These are phyloP conservation scores for Monilinia vaccinii-corymbosi DNA, from an alignment of 2,329 filamentous ascomycete species.

Conservation along the genomic window DNA sequence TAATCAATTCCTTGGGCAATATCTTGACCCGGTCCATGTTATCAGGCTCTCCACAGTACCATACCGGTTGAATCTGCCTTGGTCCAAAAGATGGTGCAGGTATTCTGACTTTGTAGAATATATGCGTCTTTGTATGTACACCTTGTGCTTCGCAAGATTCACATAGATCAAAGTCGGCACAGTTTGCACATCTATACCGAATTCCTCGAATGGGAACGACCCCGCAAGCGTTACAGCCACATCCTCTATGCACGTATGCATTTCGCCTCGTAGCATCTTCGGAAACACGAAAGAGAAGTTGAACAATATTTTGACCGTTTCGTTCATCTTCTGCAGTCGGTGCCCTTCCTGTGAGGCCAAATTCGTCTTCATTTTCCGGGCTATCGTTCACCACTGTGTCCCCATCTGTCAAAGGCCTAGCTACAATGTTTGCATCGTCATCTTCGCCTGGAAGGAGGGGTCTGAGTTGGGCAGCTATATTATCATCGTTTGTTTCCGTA, in stretches of 20 bases:
- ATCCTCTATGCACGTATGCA: constrained; percentile 85
- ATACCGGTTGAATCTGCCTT: constrained; percentile 70
- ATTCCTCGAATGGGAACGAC: constrained; percentile 84
- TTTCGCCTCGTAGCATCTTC: constrained; percentile 85
- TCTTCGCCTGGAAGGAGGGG: constrained; percentile 19
- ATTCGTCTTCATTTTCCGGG: constrained; percentile 20
- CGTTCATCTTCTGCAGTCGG: constrained; percentile 27
- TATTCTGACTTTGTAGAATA: constrained; percentile 93
- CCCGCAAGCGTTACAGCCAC: constrained; percentile 84
- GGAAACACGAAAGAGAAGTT: constrained; percentile 81
- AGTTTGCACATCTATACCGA: constrained; percentile 91
- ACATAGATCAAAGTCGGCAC: constrained; percentile 91
- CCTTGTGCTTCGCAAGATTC: constrained; percentile 79
- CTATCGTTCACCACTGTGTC: constrained; percentile 28
- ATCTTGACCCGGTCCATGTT: constrained; percentile 46
- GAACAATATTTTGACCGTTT: constrained; percentile 70
- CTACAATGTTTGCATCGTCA: constrained; percentile 22
- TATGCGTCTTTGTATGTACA: constrained; percentile 73
- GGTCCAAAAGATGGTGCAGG: constrained; percentile 79
- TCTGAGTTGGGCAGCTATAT: not conserved
- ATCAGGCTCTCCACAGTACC: constrained; percentile 82
- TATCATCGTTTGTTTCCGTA: not conserved
- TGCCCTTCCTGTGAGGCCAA: constrained; percentile 11
- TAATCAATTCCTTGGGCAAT: constrained; percentile 58
- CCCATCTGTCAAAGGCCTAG: constrained; percentile 24